phyloP scores from a whole-genome alignment of 2,329 filamentous ascomycete genomes.

The Colletotrichum costaricense region DNA sequence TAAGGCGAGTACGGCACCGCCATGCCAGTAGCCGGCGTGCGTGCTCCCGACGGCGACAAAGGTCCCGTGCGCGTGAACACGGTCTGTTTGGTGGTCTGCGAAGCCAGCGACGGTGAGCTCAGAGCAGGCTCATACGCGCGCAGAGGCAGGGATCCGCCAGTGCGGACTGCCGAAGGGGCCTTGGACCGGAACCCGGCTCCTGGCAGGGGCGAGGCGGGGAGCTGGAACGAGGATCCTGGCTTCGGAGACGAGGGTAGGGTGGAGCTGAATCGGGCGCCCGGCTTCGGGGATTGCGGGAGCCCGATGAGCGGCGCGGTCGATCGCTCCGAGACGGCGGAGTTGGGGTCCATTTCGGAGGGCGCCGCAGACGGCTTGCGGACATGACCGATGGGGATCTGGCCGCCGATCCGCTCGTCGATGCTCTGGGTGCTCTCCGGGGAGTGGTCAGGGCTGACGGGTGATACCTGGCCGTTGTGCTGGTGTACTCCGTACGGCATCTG shows the following conservation, averaged over 20 bases:
- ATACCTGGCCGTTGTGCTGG: slow-evolving; percentile 46
- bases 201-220: slow-evolving; percentile 61
- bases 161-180: slow-evolving; percentile 65
- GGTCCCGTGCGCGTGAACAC: slow-evolving; percentile 69
- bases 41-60: slow-evolving; percentile 66
- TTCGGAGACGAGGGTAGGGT: slow-evolving; percentile 61
- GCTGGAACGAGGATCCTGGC: slow-evolving; percentile 61
- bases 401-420: slow-evolving; percentile 68
- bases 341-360: slow-evolving; percentile 54
- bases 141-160: slow-evolving; percentile 68
- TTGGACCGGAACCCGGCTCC: slow-evolving; percentile 60
- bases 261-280: slow-evolving; percentile 48
- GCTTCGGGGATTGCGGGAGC: slow-evolving; percentile 58
- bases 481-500: slow-evolving; percentile 51
- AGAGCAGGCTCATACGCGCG: slow-evolving; percentile 71
- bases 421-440: slow-evolving; percentile 61
- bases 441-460: slow-evolving; percentile 59
- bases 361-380: slow-evolving; percentile 52
- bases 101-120: slow-evolving; percentile 59
- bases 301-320: slow-evolving; percentile 64
- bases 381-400: slow-evolving; percentile 48
- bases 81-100: slow-evolving; percentile 70
- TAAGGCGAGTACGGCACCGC: slow-evolving; percentile 81
- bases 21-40: slow-evolving; percentile 71
- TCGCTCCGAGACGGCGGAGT: slow-evolving; percentile 63